These are phyloP conservation scores for Stachybotrys chlorohalonatus DNA, from an alignment of 2,329 filamentous ascomycete species.

Conservation along the genomic window DNA sequence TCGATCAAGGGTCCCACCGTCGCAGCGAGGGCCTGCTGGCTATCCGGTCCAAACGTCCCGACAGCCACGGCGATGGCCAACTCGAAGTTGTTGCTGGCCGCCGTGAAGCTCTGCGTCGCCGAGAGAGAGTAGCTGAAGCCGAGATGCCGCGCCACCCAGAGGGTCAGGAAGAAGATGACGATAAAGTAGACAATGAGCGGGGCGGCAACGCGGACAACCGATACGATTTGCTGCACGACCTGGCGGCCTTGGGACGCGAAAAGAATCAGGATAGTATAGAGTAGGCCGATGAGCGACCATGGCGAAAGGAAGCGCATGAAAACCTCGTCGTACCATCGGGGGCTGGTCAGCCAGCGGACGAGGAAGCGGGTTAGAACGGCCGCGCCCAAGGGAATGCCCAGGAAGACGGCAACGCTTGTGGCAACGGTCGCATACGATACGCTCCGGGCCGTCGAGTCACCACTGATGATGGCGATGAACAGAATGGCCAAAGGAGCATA, in stretches of 20 bases:
- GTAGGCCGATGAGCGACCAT: conserved; percentile 69
- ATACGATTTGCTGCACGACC: conserved; percentile 75
- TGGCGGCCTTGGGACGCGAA: conserved; percentile 73
- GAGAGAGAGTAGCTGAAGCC: conserved; percentile 65
- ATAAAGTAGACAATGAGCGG: conserved; percentile 77
- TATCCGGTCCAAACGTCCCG: conserved; percentile 67
- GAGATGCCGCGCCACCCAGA: conserved; percentile 48
- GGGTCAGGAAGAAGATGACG: conserved; percentile 62
- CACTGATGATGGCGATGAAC: conserved; percentile 62
- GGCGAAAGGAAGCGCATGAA: conserved; percentile 66
- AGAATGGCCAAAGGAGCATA: conserved; percentile 61
- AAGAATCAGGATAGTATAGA: conserved; percentile 80
- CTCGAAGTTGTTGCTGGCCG: conserved; percentile 90
- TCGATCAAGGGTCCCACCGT: conserved; percentile 83
- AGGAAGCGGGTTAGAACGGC: conserved; percentile 64
- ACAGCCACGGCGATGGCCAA: conserved; percentile 83
- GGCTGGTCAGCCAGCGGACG: conserved; percentile 44
- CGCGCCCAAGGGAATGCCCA: conserved; percentile 74
- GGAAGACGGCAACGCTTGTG: conserved; percentile 72
- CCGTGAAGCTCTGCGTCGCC: conserved; percentile 77
- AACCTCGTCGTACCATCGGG: conserved; percentile 53
- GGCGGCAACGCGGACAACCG: conserved; percentile 71
- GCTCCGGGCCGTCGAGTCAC: conserved; percentile 26
- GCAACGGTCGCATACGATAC: conserved; percentile 61
- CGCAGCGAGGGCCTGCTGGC: conserved; percentile 70